Base-by-base conservation (phyloP, 768 basidiomycete genomes). In the Phanerochaete sordida region DNA sequence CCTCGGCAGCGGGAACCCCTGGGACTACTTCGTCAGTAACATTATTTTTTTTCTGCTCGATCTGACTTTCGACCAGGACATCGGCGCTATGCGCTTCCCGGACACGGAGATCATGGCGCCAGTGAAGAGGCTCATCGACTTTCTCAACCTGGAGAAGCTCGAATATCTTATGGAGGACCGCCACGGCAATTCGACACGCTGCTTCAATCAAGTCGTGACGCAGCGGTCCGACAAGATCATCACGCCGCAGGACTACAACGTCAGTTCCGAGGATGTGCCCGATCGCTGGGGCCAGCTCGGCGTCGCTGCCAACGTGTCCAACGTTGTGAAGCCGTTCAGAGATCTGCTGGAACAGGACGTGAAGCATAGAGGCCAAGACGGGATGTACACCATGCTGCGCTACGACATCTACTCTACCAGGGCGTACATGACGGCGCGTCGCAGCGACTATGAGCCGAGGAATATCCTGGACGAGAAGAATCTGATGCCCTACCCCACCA, bases 41-140 rank as follows among this genome's bases (percentile, higher is more conserved):
- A 1, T 16, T 26, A 4, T 6, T 9, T 7, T 45, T 35, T 7
- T 35, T 7, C 33, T 35, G 33, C 33, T 7, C 33, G 13, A 35
- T 6, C n/a, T 45, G 27, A 30, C 24, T 15, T 28, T n/a, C 2
- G 4, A 7, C 26, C n/a, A 68, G 65, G 67, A 68, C 45, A 50
- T 68, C 39, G 67, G 67, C 16, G 67, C 67, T 1, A 68, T 68
- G 67, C 66, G 67, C 21, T 68, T 64, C 35, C 65, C 62, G 11
- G 23, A 62, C 15, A 62, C 54, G 2, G 60, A 60, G 21, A 59
- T 62, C 59, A 68, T 68, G 67, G 33, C 21, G 16, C 65, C 61
- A n/a, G 57, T 58, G 2, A 64, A 66, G 49, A 21, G 61, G 7
- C 59, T 68, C 1, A 49, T 68, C 56, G 33, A 39, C 12, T 37